Percentiles rank a stretch among this genome's conserved stretches.
These are phyloP conservation scores for Alternaria gaisen DNA, from an alignment of 2,329 filamentous ascomycete species.

Conservation along the genomic window DNA sequence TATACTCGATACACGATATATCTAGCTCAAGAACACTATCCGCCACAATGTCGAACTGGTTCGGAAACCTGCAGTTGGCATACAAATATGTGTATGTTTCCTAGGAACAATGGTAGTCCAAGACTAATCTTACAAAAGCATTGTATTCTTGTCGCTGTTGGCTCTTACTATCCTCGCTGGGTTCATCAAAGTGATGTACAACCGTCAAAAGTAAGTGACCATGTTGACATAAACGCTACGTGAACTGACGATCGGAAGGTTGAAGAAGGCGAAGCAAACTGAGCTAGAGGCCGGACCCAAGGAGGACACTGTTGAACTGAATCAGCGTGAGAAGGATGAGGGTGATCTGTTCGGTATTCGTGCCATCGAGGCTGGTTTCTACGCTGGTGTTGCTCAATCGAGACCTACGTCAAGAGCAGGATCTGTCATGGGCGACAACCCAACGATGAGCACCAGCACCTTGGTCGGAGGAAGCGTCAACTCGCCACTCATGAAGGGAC, in stretches of 20 bases:
- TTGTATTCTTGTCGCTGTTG: constrained; percentile 47
- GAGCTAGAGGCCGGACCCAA: constrained; percentile 38
- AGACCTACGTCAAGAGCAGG: constrained; percentile 49
- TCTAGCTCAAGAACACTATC: not conserved
- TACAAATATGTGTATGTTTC: constrained; percentile 50
- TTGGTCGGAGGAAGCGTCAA: constrained; percentile 44
- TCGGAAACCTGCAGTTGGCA: constrained; percentile 46
- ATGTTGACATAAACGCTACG: not conserved
- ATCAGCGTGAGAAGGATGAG: constrained; percentile 49
- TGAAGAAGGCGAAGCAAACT: constrained; percentile 42
- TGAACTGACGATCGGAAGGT: constrained; percentile 30
- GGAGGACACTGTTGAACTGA: constrained; percentile 48
- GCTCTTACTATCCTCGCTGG: constrained; percentile 45
- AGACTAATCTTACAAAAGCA: constrained; percentile 35
- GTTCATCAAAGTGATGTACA: constrained; percentile 46
- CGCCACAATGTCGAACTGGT: constrained; percentile 37
- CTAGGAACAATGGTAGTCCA: not conserved
- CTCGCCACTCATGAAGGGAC: constrained; percentile 43
- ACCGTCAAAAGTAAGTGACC: constrained; percentile 47
- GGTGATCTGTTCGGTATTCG: constrained; percentile 53
- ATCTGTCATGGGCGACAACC: constrained; percentile 36
- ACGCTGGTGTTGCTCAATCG: constrained; percentile 52
- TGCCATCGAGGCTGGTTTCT: constrained; percentile 55
- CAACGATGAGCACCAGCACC: constrained; percentile 47
- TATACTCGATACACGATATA: not conserved